These are phyloP conservation scores for Sordariomycetes sp. DNA, from an alignment of 2,329 filamentous ascomycete species.

Conservation along the genomic window DNA sequence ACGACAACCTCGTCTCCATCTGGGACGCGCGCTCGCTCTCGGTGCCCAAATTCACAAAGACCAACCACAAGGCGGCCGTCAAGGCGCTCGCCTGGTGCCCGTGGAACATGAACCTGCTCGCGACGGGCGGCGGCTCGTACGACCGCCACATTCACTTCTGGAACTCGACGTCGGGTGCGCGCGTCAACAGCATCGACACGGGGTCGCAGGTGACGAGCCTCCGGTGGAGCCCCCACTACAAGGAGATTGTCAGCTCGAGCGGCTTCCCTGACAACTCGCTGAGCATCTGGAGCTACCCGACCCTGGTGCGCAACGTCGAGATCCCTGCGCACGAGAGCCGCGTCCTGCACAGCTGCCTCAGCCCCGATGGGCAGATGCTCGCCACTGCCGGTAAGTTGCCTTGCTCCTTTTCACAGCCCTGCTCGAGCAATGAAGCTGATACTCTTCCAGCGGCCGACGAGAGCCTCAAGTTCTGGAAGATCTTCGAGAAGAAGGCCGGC, in stretches of 20 bases:
- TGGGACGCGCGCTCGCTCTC: constrained; percentile 92
- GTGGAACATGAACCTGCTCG: constrained; percentile 94
- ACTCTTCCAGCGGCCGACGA: constrained; percentile 64
- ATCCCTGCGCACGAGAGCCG: constrained; percentile 95
- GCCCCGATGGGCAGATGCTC: constrained; percentile 94
- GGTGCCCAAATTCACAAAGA: constrained; percentile 98
- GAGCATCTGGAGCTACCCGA: constrained; percentile 98
- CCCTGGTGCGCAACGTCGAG: constrained; percentile 91
- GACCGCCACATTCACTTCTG: constrained; percentile 99
- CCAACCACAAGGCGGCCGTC: constrained; percentile 96
- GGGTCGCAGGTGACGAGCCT: constrained; percentile 95
- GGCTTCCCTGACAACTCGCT: constrained; percentile 99
- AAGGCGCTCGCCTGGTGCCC: constrained; percentile 98
- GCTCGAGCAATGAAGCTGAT: not conserved
- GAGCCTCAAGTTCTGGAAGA: constrained; percentile 99
- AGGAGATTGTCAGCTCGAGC: constrained; percentile 93
- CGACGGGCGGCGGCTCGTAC: constrained; percentile 90
- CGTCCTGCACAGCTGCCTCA: constrained; percentile 91
- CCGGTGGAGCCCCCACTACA: constrained; percentile 92
- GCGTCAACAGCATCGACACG: constrained; percentile 98
- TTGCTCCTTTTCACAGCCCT: not conserved
- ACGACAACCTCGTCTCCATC: constrained; percentile 97
- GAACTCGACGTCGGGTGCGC: constrained; percentile 95
- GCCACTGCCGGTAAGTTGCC: constrained; percentile 64
- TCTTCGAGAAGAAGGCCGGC: constrained; percentile 97